Evolutionary conservation across 208 protist species (phyloP).

Genomic region (Leishmania lainsoni): DNA sequence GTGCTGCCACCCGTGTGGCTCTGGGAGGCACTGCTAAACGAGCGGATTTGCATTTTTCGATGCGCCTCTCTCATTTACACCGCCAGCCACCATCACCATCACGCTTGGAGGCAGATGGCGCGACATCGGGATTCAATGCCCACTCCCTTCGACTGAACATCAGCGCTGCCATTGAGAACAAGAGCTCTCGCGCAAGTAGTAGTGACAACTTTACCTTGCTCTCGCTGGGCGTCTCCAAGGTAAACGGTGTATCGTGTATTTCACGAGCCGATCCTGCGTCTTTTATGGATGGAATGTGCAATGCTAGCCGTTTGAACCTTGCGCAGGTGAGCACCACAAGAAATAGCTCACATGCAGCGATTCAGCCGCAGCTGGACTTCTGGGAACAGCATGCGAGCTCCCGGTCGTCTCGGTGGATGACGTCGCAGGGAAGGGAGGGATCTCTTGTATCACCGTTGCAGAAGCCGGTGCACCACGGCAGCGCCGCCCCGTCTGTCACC

Average conservation of each 20-base stretch:
- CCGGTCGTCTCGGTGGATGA: neutral
- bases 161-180: neutral
- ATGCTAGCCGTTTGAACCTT: neutral
- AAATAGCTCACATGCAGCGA: neutral
- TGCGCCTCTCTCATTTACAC: neutral
- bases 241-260: neutral
- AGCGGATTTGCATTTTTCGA: neutral
- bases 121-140: neutral
- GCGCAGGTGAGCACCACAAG: neutral
- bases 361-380: neutral
- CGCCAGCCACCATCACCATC: neutral
- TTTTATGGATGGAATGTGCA: neutral
- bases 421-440: neutral
- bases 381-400: neutral
- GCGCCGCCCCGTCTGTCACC: slow-evolving; percentile 6
- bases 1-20: neutral
- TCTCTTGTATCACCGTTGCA: neutral
- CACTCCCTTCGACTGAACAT: neutral
- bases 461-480: neutral
- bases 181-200: neutral
- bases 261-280: neutral
- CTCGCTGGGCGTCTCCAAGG: slow-evolving; percentile 8
- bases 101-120: neutral
- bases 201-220: slow-evolving; percentile 2
- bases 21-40: neutral